Base-by-base conservation (phyloP, 805 yeast genomes). In the Cyberlindnera maclurae region DNA sequence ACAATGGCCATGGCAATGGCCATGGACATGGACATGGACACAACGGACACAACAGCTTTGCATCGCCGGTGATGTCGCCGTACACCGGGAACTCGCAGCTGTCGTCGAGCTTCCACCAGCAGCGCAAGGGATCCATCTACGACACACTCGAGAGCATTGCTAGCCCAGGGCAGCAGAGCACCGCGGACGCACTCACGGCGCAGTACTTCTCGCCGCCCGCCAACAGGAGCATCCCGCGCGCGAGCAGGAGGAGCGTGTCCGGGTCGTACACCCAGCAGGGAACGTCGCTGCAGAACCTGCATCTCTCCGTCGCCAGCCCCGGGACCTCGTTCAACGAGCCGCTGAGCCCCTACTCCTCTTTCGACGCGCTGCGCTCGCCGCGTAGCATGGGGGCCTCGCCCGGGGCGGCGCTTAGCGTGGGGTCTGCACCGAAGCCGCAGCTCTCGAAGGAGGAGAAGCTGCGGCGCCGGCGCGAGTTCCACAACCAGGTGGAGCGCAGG, bases 401-500 rank as follows among this genome's bases (percentile, higher is more conserved):
- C 22, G 57, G 56, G 8, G 50, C 63, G 16, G 54, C 64, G 17
- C 51, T 52, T 26, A 56, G 56, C 12, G 29, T 41, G 10, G 47
- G 50, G 20, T 32, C 42, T 13, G 39, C 57, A 18, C 61, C 57
- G 29, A 47, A 57, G 51, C 53, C 50, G 36, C 55, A 52, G 37
- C 40, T 71, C 29, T 59, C 73, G 4, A 77, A 76, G 52, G 94
- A 82, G 38, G 87, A 82, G 42, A 83, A 82, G 54, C 58, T 83
- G 38, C 74, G 77, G 44, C 71, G 95, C 45, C 71, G 96, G 45
- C 66, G 95, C 43, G 96, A 88, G 55, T 80, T 87, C 45, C 97
- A 89, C 59, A 89, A 89, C 56, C 96, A 95, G 1, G 97, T 89
- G 4, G 97, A 89, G 60, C 72, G 96, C 51, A 71, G 96, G 50